These are phyloP conservation scores for Penicillium sp. DNA, from an alignment of 2,329 filamentous ascomycete genomes.

Conservation along the genomic window DNA sequence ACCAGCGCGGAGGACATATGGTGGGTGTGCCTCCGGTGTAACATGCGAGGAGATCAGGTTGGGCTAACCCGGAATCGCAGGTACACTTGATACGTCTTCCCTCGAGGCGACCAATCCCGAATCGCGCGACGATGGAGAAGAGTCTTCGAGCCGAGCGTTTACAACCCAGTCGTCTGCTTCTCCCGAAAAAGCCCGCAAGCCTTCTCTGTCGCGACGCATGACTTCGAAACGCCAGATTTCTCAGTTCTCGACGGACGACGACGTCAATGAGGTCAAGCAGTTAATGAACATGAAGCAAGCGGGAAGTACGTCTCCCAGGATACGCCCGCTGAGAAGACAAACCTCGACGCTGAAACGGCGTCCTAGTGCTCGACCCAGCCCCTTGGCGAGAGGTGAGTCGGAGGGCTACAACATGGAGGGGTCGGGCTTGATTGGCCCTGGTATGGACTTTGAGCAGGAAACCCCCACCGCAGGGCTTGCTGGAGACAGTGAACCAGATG, in stretches of 20 bases:
- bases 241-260: slow-evolving; percentile 90
- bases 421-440: slow-evolving; percentile 34
- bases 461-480: slow-evolving; percentile 23
- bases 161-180: slow-evolving; percentile 49
- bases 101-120: slow-evolving; percentile 24
- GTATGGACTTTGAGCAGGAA: slow-evolving; percentile 23
- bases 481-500: slow-evolving; percentile 30
- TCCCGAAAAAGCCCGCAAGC: slow-evolving; percentile 64
- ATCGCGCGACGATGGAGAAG: slow-evolving; percentile 31
- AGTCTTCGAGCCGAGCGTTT: slow-evolving; percentile 32
- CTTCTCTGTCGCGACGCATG: slow-evolving; percentile 69
- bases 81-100: slow-evolving; percentile 31
- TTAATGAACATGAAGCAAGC: slow-evolving; percentile 55
- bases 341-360: slow-evolving; percentile 45
- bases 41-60: slow-evolving; percentile 5
- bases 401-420: slow-evolving; percentile 42
- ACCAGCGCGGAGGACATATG: slow-evolving; percentile 31
- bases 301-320: slow-evolving; percentile 36
- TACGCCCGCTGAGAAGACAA: slow-evolving; percentile 35
- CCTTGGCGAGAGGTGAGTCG: slow-evolving; percentile 38
- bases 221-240: slow-evolving; percentile 73
- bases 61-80: slow-evolving; percentile 19
- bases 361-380: slow-evolving; percentile 32
- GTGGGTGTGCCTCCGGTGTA: slow-evolving; percentile 26
- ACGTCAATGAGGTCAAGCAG: slow-evolving; percentile 74